Conservation (phyloP, 768 basidiomycete species). For the Mycena metata region DNA sequence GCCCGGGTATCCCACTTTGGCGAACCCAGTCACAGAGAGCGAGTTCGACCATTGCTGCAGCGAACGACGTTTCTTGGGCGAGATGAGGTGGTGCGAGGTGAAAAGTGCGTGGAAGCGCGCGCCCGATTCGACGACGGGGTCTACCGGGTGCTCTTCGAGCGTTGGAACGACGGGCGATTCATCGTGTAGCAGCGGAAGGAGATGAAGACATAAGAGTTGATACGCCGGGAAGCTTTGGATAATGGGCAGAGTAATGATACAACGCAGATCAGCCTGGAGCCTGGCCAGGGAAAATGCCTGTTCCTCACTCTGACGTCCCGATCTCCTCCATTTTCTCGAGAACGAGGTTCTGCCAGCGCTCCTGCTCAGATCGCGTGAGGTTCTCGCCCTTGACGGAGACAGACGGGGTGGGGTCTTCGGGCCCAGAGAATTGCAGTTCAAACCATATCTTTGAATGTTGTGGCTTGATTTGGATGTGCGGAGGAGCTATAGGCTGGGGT, state of each 20-base stretch:
- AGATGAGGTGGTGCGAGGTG: slow-evolving; percentile 80
- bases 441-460: slow-evolving; percentile 51
- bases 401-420: slow-evolving; percentile 28
- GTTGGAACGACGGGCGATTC: slow-evolving; percentile 35
- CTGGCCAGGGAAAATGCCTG: slow-evolving; percentile 23
- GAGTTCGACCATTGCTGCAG: slow-evolving; percentile 69
- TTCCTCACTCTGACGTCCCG: slow-evolving; percentile 48
- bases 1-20: slow-evolving; percentile 83
- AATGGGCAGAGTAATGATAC: background rate
- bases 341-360: slow-evolving; percentile 60
- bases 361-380: slow-evolving; percentile 62
- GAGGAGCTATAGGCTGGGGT: slow-evolving; percentile 41
- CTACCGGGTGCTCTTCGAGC: slow-evolving; percentile 14
- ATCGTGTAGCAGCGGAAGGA: slow-evolving; percentile 69
- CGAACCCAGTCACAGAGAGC: slow-evolving; percentile 72
- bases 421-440: slow-evolving; percentile 45
- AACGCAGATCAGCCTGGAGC: background rate
- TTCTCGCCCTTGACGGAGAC: slow-evolving; percentile 63
- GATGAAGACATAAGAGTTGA: slow-evolving; percentile 68
- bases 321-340: slow-evolving; percentile 53
- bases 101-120: slow-evolving; percentile 71
- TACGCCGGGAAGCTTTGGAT: slow-evolving; percentile 70
- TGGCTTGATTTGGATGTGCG: slow-evolving; percentile 52
- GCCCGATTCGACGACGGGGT: slow-evolving; percentile 1
- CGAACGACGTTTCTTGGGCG: slow-evolving; percentile 72